Evolutionary conservation across 805 yeast genomes (phyloP).

Genomic region (Candida nonsorbophila): DNA sequence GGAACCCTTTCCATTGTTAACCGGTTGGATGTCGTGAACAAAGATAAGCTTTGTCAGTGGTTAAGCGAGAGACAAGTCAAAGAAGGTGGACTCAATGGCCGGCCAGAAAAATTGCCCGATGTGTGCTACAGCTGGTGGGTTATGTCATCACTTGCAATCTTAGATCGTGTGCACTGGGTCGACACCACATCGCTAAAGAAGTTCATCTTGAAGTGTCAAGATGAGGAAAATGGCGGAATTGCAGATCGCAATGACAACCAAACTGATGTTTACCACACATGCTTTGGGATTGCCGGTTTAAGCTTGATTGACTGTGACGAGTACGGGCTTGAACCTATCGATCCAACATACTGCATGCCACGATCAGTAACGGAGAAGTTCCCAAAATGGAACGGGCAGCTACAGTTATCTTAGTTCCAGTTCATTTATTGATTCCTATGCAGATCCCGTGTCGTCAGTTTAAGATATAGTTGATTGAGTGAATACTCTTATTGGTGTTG

Average conservation of each 20-base stretch:
- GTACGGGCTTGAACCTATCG: slow-evolving; percentile 52
- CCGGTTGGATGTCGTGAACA: slow-evolving; percentile 41
- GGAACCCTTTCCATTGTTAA: slow-evolving; percentile 72
- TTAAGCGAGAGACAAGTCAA: slow-evolving; percentile 80
- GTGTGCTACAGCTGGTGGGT: slow-evolving; percentile 99
- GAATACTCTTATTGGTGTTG: slow-evolving; percentile 22
- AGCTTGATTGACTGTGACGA: slow-evolving; percentile 62
- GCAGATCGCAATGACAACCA: slow-evolving; percentile 89
- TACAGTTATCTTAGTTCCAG: too few species aligned
- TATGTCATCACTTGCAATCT: slow-evolving; percentile 63
- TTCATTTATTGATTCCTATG: too few species aligned
- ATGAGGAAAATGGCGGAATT: slow-evolving; percentile 75
- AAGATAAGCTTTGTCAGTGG: slow-evolving; percentile 67
- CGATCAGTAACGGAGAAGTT: slow-evolving; percentile 29
- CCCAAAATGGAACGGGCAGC: slow-evolving; percentile 26
- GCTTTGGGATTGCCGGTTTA: slow-evolving; percentile 85
- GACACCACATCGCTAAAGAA: slow-evolving; percentile 52
- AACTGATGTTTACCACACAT: slow-evolving; percentile 89
- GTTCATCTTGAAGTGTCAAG: slow-evolving; percentile 78
- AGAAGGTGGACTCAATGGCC: slow-evolving; percentile 90
- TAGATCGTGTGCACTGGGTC: slow-evolving; percentile 73
- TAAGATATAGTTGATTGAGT: slow-evolving; percentile 22
- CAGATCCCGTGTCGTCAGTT: too few species aligned
- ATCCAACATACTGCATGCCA: slow-evolving; percentile 89
- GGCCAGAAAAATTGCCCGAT: slow-evolving; percentile 94